Evolutionary conservation across 2,329 filamentous ascomycete genomes (phyloP).

Genomic region (Boeremia exigua): DNA sequence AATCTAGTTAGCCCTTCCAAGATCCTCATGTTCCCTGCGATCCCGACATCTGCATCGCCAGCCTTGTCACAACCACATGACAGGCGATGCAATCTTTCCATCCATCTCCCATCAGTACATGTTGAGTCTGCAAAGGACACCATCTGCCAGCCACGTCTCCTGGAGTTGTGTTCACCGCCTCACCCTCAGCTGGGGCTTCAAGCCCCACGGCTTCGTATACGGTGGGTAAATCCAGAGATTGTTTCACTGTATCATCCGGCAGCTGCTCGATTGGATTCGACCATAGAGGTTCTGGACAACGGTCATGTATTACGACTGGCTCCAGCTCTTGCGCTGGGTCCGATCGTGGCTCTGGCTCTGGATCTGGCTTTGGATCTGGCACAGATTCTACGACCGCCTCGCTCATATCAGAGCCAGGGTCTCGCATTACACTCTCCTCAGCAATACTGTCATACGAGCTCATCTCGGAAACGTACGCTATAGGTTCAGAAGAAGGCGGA

Average conservation of each 20-base stretch:
- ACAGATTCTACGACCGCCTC: not conserved
- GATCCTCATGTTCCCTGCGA: not conserved
- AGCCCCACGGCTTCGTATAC: not conserved
- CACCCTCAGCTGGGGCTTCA: not conserved
- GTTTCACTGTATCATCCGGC: no score
- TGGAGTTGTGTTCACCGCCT: no score
- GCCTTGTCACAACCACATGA: not conserved
- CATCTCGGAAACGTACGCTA: not conserved
- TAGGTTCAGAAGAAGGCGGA: not conserved
- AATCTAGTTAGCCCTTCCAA: no score
- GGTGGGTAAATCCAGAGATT: no score
- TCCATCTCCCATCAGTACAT: not conserved
- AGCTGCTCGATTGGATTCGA: not conserved
- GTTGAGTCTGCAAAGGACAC: not conserved
- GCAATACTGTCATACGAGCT: not conserved
- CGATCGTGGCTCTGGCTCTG: not conserved
- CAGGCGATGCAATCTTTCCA: not conserved
- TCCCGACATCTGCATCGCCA: not conserved
- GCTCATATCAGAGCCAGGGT: not conserved
- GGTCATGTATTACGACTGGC: not conserved
- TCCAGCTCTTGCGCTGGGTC: not conserved
- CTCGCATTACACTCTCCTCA: no score
- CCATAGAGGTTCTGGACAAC: not conserved
- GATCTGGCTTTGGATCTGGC: not conserved
- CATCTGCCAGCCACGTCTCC: not conserved